Evolutionary conservation across 352 stramenopile genomes (phyloP).

Genomic region (Globisporangium irregulare): DNA sequence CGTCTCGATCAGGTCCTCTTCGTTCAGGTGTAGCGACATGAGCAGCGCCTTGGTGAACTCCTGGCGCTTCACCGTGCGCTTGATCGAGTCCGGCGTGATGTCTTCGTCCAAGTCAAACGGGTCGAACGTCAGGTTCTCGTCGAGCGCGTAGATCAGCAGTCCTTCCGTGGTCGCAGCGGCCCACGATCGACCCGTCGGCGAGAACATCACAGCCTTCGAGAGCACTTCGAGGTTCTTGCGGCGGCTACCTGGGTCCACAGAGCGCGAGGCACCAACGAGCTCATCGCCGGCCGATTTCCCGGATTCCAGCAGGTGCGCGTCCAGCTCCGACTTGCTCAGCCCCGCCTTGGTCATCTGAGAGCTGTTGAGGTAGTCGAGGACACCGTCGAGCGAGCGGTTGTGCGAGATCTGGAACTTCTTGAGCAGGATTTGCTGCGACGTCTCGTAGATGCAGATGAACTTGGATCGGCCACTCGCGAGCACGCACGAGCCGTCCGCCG

Average conservation of each 20-base stretch:
- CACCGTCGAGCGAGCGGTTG: slow-evolving; percentile 95
- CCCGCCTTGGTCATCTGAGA: slow-evolving; percentile 78
- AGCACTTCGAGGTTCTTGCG: slow-evolving; percentile 85
- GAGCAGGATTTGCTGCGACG: slow-evolving; percentile 92
- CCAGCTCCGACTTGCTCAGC: slow-evolving; percentile 61
- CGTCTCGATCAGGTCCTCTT: slow-evolving; percentile 90
- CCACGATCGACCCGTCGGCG: slow-evolving; percentile 96
- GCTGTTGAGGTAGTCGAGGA: slow-evolving; percentile 96
- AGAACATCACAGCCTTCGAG: slow-evolving; percentile 95
- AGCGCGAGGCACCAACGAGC: slow-evolving; percentile 79
- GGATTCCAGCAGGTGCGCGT: slow-evolving; percentile 55
- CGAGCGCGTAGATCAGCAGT: slow-evolving; percentile 96
- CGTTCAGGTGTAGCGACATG: slow-evolving; percentile 97
- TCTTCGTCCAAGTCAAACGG: slow-evolving; percentile 98
- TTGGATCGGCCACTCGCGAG: slow-evolving; percentile 97
- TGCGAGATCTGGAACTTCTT: slow-evolving; percentile 99
- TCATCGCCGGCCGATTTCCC: slow-evolving; percentile 32
- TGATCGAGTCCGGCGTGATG: slow-evolving; percentile 94
- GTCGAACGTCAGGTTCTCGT: slow-evolving; percentile 97
- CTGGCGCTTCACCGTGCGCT: slow-evolving; percentile 78
- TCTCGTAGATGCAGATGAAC: slow-evolving; percentile 99
- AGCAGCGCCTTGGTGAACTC: slow-evolving; percentile 93
- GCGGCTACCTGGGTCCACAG: slow-evolving; percentile 91
- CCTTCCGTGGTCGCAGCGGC: slow-evolving; percentile 96
- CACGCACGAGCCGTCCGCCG: slow-evolving; percentile 96